These are phyloP conservation scores for Leishmania arabica DNA, from an alignment of 208 protist genomes.

Conservation along the genomic window DNA sequence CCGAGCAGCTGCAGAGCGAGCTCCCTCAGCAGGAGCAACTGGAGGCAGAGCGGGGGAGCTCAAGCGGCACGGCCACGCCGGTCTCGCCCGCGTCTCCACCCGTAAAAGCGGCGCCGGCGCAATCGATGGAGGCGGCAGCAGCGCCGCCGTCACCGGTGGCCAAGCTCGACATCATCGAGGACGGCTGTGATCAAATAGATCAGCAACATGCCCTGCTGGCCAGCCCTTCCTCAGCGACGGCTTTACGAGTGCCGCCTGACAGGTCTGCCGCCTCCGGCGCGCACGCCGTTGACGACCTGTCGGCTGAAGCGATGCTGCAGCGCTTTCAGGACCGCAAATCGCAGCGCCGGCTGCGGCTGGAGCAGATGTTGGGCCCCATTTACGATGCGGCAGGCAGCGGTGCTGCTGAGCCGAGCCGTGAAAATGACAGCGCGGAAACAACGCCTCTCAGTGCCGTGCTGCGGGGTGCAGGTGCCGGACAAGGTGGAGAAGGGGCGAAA, in stretches of 20 bases:
- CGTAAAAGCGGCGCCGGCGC: background rate
- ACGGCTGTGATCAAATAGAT: slow-evolving; percentile 21
- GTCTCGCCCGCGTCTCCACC: background rate
- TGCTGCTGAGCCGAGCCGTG: background rate
- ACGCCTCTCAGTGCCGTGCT: slow-evolving; percentile 2
- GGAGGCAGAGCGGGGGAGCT: background rate
- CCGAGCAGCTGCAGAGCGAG: slow-evolving; percentile 36
- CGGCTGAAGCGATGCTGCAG: slow-evolving; percentile 30
- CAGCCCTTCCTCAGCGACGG: background rate
- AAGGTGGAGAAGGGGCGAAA: background rate
- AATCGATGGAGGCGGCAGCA: background rate
- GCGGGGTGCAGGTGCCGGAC: background rate
- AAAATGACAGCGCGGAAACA: background rate
- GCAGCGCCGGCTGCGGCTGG: slow-evolving; percentile 40
- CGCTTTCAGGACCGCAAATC: slow-evolving; percentile 36
- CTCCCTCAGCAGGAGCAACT: slow-evolving; percentile 6
- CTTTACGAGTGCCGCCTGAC: background rate
- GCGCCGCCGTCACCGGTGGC: background rate
- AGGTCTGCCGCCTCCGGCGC: background rate
- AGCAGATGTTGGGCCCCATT: slow-evolving; percentile 25
- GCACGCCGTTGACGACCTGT: slow-evolving; percentile 17
- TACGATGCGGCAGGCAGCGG: slow-evolving; percentile 4
- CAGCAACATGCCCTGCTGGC: background rate
- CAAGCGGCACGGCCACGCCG: background rate
- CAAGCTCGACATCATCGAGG: slow-evolving; percentile 32